These are phyloP conservation scores for Didymella lethalis DNA, from an alignment of 2,329 filamentous ascomycete species.

Conservation along the genomic window DNA sequence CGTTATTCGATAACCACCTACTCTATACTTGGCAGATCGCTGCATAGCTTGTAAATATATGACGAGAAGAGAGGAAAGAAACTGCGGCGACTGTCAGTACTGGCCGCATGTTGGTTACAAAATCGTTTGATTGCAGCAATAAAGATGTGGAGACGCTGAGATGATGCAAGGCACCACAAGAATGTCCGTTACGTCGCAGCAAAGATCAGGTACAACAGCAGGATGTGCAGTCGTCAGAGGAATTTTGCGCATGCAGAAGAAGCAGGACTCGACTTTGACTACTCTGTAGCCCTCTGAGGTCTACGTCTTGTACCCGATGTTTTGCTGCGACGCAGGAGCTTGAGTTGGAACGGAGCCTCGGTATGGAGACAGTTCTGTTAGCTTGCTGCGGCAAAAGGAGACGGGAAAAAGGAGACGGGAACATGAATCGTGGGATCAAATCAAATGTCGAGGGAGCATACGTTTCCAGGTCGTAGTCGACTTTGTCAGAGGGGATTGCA, in stretches of 20 bases:
- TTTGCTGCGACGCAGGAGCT: not conserved
- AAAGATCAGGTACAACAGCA: not conserved
- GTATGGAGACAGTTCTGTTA: constrained; percentile 4
- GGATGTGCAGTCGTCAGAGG: not conserved
- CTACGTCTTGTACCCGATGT: not conserved
- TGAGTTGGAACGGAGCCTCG: constrained; percentile 19
- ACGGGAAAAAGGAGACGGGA: constrained; percentile 12
- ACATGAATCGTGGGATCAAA: constrained; percentile 16
- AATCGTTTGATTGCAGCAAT: not conserved
- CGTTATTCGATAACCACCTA: constrained; percentile 56
- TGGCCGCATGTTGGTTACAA: not conserved
- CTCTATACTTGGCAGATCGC: constrained; percentile 66
- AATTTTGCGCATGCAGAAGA: not conserved
- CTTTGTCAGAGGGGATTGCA: constrained; percentile 74
- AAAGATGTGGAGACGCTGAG: constrained; percentile 5
- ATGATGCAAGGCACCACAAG: constrained; percentile 11
- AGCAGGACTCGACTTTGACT: not conserved
- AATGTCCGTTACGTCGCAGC: not conserved
- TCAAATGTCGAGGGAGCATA: constrained; percentile 50
- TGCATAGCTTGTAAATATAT: constrained; percentile 80
- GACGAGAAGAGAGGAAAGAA: constrained; percentile 82
- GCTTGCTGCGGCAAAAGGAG: constrained; percentile 13
- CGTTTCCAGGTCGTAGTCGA: constrained; percentile 74
- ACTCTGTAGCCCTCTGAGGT: not conserved
- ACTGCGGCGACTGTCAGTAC: constrained; percentile 47